Evolutionary conservation across 1,139 yeast genomes (phyloP).

Genomic region (Meyerozyma smithsonii): DNA sequence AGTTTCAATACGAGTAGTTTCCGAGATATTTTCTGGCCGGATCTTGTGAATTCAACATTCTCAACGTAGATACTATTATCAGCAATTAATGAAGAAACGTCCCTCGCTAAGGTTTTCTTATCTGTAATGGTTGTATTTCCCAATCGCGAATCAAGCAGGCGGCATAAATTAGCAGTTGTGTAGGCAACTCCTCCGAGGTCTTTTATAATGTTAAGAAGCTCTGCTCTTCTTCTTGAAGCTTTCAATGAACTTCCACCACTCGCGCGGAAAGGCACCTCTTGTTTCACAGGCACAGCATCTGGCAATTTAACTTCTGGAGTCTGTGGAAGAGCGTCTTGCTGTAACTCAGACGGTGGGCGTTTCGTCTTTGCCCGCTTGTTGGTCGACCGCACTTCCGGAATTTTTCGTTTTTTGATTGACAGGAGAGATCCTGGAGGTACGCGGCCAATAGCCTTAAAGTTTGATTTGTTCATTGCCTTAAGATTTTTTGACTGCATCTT

Average conservation of each 20-base stretch:
- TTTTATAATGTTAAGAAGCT: constrained; percentile 30
- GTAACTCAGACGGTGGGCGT: not conserved
- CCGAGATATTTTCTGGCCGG: constrained; percentile 28
- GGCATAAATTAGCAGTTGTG: constrained; percentile 30
- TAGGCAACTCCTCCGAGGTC: constrained; percentile 40
- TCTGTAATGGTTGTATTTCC: constrained; percentile 39
- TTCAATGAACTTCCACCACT: not conserved
- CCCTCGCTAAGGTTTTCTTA: constrained; percentile 44
- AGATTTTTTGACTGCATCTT: constrained; percentile 10
- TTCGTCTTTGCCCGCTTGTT: not conserved
- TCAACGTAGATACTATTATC: constrained; percentile 23
- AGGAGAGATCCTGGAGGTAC: constrained; percentile 20
- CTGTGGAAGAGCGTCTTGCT: not conserved
- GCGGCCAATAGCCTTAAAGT: constrained; percentile 21
- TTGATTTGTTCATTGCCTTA: constrained; percentile 19
- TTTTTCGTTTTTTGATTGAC: constrained; percentile 11
- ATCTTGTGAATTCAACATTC: constrained; percentile 22
- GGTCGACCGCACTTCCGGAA: not conserved
- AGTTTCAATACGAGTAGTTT: constrained; percentile 30
- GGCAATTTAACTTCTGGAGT: not conserved
- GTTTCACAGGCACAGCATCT: not conserved
- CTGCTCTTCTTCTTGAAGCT: constrained; percentile 25
- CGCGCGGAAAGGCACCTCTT: not conserved
- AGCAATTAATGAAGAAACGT: constrained; percentile 23
- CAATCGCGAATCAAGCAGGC: constrained; percentile 31